phyloP scores from a whole-genome alignment of 805 yeast genomes.

The Vanderwaltozyma verrucispora region DNA sequence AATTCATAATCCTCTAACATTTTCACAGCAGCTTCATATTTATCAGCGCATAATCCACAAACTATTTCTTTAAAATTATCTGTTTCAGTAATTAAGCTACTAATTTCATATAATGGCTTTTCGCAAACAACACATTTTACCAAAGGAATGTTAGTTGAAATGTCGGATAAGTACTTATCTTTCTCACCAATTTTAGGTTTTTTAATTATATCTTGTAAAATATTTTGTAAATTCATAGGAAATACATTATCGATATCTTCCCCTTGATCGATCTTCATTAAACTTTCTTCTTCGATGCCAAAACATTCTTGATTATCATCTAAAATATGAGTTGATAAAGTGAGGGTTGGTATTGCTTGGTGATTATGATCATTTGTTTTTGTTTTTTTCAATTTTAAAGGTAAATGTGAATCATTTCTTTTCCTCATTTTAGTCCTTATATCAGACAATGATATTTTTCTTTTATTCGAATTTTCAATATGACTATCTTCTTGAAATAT shows the following conservation, averaged over 20 bases:
- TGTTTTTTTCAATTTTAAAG: conserved; percentile 13
- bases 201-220: conserved; percentile 14
- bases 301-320: conserved; percentile 1
- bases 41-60: conserved; percentile 50
- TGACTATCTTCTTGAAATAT: conserved; percentile 11
- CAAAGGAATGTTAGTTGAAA: conserved; percentile 14
- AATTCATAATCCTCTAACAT: conserved; percentile 32
- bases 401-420: conserved; percentile 14
- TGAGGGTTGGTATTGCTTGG: not conserved
- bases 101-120: conserved; percentile 53
- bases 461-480: conserved; percentile 5
- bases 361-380: not conserved
- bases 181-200: conserved; percentile 5
- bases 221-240: conserved; percentile 3
- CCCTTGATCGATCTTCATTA: not conserved
- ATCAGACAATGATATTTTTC: conserved; percentile 22
- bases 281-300: not conserved
- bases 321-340: conserved; percentile 6
- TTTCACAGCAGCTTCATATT: conserved; percentile 42
- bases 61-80: conserved; percentile 42
- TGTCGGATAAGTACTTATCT: conserved; percentile 16
- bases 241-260: not conserved
- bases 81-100: conserved; percentile 20
- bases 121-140: conserved; percentile 57
- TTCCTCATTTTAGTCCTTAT: conserved; percentile 17